Conservation (phyloP, 352 stramenopile genomes). For the Pythium insidiosum region DNA sequence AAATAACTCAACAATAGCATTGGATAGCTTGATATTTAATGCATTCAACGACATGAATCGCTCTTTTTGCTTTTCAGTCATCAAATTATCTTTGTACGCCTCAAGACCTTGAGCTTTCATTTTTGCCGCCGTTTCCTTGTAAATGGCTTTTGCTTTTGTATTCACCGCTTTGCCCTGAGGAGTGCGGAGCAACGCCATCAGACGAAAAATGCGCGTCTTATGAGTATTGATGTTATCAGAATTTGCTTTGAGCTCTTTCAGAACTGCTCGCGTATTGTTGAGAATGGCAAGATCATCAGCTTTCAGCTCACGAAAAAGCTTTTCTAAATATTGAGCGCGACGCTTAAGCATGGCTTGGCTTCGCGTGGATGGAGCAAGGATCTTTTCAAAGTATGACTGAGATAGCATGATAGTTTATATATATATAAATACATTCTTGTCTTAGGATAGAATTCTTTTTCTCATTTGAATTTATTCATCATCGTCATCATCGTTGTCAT, state of each 20-base stretch:
- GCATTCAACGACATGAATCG: slow-evolving; percentile 2
- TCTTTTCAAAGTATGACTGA: background rate
- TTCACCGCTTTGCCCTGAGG: slow-evolving; percentile 1
- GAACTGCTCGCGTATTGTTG: slow-evolving; percentile 3
- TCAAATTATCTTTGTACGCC: slow-evolving; percentile 1
- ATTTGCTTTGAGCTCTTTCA: slow-evolving; percentile 1
- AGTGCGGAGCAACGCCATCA: slow-evolving; percentile 1
- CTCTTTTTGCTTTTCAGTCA: slow-evolving; percentile 1
- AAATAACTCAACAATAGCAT: slow-evolving; percentile 1
- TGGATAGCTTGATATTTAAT: background rate
- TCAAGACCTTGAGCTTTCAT: background rate
- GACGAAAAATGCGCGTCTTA: slow-evolving; percentile 5
- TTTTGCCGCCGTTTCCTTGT: background rate
- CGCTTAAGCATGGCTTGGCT: slow-evolving; percentile 6
- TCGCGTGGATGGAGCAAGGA: background rate
- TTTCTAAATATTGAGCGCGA: background rate
- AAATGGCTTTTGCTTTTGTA: slow-evolving; percentile 1
- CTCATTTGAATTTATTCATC: too few relatives aligned
- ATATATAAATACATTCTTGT: slow-evolving; percentile 2
- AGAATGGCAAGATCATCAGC: slow-evolving; percentile 7
- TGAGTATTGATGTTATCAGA: slow-evolving; percentile 1
- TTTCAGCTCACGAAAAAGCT: slow-evolving; percentile 5
- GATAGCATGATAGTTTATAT: slow-evolving; percentile 2
- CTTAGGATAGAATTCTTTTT: slow-evolving; percentile 1
- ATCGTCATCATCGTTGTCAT: too few relatives aligned